Evolutionary conservation across 2,329 filamentous ascomycete species (phyloP), one percentile per base, ranked within the genome.

Genomic region (Phaeosphaeriaceae sp.): DNA sequence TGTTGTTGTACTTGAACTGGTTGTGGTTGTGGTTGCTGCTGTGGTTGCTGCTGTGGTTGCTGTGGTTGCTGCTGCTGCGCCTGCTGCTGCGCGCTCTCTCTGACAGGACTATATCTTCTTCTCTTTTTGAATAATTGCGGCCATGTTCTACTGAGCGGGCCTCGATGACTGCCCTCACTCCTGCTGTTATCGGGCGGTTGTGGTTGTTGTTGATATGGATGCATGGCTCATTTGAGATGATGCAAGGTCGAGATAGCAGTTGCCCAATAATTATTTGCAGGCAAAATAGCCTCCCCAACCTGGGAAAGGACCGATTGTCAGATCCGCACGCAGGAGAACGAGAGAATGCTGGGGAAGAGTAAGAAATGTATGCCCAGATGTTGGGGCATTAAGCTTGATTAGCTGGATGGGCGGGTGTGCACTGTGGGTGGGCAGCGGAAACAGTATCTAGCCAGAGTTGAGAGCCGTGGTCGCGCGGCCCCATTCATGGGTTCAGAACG

Each of bases 41-140:
- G 13, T 12, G 34, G 15, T 33, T 44, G 49, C 40, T 37, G 13
- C 26, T 16, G 28, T 20, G 15, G 33, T 37, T 44, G 34, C 13
- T 30, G 48, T 21, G 38, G 38, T 11, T 48, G 47, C 26, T 55
- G 56, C 8, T 52, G 48, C 17, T 58, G 52, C 17, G 61, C 56
- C 12, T 53, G 51, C 39, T 60, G 52, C 11, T 61, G 61, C 6
- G 54, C 63, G 42, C 61, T 64, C 42, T 68, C 64, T 39, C 63
- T 48, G 15, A 63, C 59, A 6, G 64, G 64, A 50, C 64, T 68
- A 49, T 66, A 63, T 61, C 64, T 58, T 40, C 64, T 60, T 33
- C 64, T 63, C 58, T 68, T 68, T 29, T 68, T 68, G 54, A 68
- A 67, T 9, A 68, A 20, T 17, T 68, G 63, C 13, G 63, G 63